These are phyloP conservation scores for Raphanus hybrid DNA, from an alignment of 441 rosid species.

Conservation along the genomic window DNA sequence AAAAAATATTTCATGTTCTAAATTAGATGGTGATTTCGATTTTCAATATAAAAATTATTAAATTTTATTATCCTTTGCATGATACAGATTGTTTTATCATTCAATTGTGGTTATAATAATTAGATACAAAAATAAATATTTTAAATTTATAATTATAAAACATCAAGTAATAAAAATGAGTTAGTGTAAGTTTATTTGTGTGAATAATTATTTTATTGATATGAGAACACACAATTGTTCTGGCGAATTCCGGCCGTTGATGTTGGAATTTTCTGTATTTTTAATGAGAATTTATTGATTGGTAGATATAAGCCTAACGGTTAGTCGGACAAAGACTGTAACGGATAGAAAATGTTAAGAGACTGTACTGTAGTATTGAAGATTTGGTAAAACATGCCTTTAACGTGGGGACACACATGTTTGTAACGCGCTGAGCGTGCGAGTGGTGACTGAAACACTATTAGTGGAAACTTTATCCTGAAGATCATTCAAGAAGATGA, in stretches of 20 bases:
- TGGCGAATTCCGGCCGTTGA: background rate
- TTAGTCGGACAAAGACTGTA: slow-evolving; percentile 10
- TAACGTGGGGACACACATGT: slow-evolving; percentile 1
- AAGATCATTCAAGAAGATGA: slow-evolving; percentile 8
- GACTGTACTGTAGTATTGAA: background rate
- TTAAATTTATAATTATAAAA: background rate
- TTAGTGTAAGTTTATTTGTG: background rate
- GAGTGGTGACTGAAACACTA: background rate
- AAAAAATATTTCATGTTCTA: background rate
- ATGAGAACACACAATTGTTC: background rate
- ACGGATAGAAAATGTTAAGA: slow-evolving; percentile 28
- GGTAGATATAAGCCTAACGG: slow-evolving; percentile 6
- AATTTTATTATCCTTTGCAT: background rate
- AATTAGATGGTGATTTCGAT: background rate
- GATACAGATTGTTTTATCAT: background rate
- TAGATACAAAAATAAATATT: background rate
- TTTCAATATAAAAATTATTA: background rate
- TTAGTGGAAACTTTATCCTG: background rate
- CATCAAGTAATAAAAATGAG: background rate
- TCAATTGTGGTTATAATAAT: background rate
- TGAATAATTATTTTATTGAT: background rate
- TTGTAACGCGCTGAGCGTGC: background rate
- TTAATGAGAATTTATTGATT: slow-evolving; percentile 17
- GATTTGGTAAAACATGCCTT: slow-evolving; percentile 12
- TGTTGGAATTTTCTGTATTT: background rate